Conservation (phyloP, 805 yeast species). For the Kuraishia ogatae region DNA sequence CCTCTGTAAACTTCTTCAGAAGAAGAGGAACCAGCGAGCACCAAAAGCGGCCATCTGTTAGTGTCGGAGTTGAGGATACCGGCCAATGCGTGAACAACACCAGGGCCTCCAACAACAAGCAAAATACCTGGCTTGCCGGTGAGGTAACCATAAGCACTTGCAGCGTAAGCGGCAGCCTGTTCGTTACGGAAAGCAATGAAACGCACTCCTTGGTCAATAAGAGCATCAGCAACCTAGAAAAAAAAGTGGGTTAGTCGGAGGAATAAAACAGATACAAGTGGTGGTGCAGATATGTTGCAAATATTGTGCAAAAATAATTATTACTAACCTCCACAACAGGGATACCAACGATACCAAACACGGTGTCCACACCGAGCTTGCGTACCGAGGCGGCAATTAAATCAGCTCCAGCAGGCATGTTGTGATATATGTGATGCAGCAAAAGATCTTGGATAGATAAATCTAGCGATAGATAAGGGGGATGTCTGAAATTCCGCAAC, state of each 20-base stretch:
- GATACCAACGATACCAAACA: constrained; percentile 69
- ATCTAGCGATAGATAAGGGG: background rate
- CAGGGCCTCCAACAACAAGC: constrained; percentile 72
- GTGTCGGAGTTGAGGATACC: constrained; percentile 56
- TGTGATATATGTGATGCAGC: background rate
- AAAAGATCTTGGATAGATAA: background rate
- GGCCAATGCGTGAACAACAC: constrained; percentile 57
- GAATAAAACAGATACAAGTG: too few species aligned
- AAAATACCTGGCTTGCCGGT: constrained; percentile 60
- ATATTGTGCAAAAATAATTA: background rate
- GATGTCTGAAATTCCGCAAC: background rate
- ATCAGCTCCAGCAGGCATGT: constrained; percentile 27
- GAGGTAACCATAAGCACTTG: constrained; percentile 59
- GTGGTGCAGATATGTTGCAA: too few species aligned
- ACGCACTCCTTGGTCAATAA: constrained; percentile 41
- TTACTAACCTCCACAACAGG: constrained; percentile 53
- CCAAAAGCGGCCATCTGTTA: constrained; percentile 58
- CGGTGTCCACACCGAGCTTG: constrained; percentile 41
- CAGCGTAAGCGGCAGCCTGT: constrained; percentile 71
- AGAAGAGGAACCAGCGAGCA: constrained; percentile 56
- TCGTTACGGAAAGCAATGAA: constrained; percentile 62
- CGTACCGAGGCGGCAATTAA: constrained; percentile 40
- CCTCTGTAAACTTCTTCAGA: constrained; percentile 42
- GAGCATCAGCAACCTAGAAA: constrained; percentile 43
- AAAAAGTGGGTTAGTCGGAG: constrained; percentile 1